Evolutionary conservation across 768 basidiomycete species (phyloP), one percentile per base, ranked within the genome.

Genomic region (Dictyophora rubrovolvata): DNA sequence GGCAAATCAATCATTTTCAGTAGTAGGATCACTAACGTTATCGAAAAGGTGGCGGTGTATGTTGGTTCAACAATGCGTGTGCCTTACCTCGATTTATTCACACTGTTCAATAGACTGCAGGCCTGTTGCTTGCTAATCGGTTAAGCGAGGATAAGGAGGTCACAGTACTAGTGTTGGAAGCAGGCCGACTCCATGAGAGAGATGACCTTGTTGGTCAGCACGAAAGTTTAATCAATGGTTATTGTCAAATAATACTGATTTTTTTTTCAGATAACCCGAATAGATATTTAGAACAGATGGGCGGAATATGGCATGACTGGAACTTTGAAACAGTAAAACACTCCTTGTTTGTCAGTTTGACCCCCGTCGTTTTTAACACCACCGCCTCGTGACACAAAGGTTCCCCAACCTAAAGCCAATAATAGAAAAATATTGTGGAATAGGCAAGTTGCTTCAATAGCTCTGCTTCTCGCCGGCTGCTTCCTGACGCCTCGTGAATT

Each of bases 131-230:
- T 20, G 65, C 64, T 6, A 62, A 60, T 36, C 46, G 62, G 6
- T 48, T 66, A 9, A 61, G 56, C 21, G 64, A 60, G 37, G 50
- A 65, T 49, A 49, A 57, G 14, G 18, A 22, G 5, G 33, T 37
- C 37, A 54, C 35, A 9, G 64, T 66, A 0, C 52, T 64, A 10
- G 28, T 66, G 4, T 55, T 66, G 22, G 65, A 66, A 46, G 65
- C 64, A 33, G 65, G 65, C 5, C 55, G n/a, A 42, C 42, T 42
- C 11, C 42, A 42, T 42, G 42, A 42, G 12, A 42, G n/a, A n/a
- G 42, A 42, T 42, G 14, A 12, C 10, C n/a, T 42, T 14, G 10
- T 42, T n/a, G 42, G 42, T 42, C n/a, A 42, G 42, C 10, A 42
- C n/a, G n/a, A 42, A 42, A 42, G n/a, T 9, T 42, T 42, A 14